Conservation (phyloP, 495 filamentous ascomycete species). For the Beverwykella pulmonaria region DNA sequence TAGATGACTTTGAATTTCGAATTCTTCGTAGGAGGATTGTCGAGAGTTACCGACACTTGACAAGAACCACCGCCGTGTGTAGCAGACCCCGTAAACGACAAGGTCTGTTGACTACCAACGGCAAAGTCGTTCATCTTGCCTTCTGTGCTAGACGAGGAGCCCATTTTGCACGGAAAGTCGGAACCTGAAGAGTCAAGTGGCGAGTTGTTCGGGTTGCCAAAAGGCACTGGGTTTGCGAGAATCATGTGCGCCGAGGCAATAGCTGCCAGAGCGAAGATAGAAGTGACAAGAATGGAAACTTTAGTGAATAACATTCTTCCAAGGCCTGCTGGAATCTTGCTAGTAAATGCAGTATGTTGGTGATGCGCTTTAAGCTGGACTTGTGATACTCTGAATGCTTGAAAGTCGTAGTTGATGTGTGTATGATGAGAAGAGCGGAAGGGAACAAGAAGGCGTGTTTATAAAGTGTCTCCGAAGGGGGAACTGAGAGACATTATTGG, state of each 20-base stretch:
- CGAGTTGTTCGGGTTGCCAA: slow-evolving; percentile 54
- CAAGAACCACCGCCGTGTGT: slow-evolving; percentile 85
- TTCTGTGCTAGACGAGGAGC: slow-evolving; percentile 45
- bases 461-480: neutral
- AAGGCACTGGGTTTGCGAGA: slow-evolving; percentile 71
- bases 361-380: neutral
- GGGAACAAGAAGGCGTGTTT: neutral
- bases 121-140: slow-evolving; percentile 54
- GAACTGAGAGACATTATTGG: neutral
- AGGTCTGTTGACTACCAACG: slow-evolving; percentile 54
- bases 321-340: slow-evolving; percentile 12
- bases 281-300: slow-evolving; percentile 8
- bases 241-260: slow-evolving; percentile 64
- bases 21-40: slow-evolving; percentile 59
- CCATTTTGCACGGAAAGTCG: slow-evolving; percentile 80
- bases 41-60: slow-evolving; percentile 78
- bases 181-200: slow-evolving; percentile 64
- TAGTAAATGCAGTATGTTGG: neutral
- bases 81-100: slow-evolving; percentile 61
- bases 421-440: neutral
- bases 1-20: slow-evolving; percentile 78
- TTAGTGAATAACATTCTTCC: slow-evolving; percentile 4
- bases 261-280: neutral
- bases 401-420: neutral
- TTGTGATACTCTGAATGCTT: neutral